Percentiles rank a stretch among this genome's conserved stretches.
Evolutionary conservation across 345 rosid genomes (phyloP).

Genomic region (Rhizophora apiculata): DNA sequence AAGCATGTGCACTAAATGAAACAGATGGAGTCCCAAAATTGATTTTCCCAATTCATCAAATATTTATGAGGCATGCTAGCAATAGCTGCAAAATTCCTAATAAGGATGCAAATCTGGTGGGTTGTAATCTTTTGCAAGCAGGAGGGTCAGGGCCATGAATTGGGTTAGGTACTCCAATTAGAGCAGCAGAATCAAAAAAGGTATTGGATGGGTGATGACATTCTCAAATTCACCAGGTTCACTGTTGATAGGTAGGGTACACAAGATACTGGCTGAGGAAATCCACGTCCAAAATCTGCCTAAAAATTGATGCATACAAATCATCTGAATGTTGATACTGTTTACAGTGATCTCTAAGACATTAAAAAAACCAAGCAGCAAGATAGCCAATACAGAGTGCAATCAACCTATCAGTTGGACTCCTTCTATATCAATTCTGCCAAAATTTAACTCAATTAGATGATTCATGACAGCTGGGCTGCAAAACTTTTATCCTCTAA

Average conservation of each 20-base stretch:
- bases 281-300: not conserved
- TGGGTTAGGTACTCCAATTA: not conserved
- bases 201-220: not conserved
- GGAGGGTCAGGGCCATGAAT: not conserved
- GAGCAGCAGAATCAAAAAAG: not conserved
- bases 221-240: not conserved
- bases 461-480: not conserved
- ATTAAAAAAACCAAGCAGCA: not conserved
- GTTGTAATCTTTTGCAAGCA: not conserved
- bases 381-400: not conserved
- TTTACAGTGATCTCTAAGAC: not conserved
- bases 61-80: not conserved
- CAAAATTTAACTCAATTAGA: slow-evolving; percentile 9
- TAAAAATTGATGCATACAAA: not conserved
- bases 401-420: not conserved
- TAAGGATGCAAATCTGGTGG: not conserved
- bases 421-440: not conserved
- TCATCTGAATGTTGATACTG: not conserved
- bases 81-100: not conserved
- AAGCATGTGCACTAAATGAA: not conserved
- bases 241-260: not conserved
- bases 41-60: not conserved
- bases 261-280: not conserved
- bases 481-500: not conserved
- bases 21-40: not conserved